A percentile compares a stretch with the other conserved stretches of the same genome.
Evolutionary conservation across 2,329 filamentous ascomycete genomes (phyloP).

Genomic region (Amphichorda felina): DNA sequence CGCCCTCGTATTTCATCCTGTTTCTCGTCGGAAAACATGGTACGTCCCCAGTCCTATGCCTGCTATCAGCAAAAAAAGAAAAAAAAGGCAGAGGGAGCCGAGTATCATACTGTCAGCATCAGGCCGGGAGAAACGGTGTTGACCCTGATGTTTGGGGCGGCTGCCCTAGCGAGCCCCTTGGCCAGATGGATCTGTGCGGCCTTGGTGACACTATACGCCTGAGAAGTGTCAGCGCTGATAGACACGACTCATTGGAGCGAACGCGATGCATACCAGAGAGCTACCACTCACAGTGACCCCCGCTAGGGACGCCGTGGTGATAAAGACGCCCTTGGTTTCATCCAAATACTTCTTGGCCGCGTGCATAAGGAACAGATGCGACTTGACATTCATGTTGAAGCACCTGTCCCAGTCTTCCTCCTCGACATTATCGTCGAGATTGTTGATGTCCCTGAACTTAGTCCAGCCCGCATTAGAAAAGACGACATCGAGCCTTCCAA

Average conservation of each 20-base stretch:
- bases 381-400: constrained; percentile 52
- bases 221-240: neutral
- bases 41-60: constrained; percentile 49
- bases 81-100: neutral
- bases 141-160: constrained; percentile 42
- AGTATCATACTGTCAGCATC: constrained; percentile 29
- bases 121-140: constrained; percentile 46
- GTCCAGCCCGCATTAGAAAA: constrained; percentile 63
- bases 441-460: constrained; percentile 26
- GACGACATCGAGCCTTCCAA: constrained; percentile 60
- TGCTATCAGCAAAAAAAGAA: neutral
- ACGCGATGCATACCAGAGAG: constrained; percentile 29
- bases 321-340: constrained; percentile 44
- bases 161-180: constrained; percentile 39
- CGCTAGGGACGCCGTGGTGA: constrained; percentile 52
- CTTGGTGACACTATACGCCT: constrained; percentile 70
- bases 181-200: constrained; percentile 54
- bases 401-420: constrained; percentile 49
- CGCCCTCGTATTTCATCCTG: constrained; percentile 40
- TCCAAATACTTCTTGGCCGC: constrained; percentile 42
- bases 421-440: constrained; percentile 38
- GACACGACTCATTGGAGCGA: neutral
- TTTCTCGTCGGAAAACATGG: constrained; percentile 40
- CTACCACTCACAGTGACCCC: constrained; percentile 53
- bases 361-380: constrained; percentile 47